Conservation (phyloP, 768 basidiomycete species). For the Pleurotus djamor region DNA sequence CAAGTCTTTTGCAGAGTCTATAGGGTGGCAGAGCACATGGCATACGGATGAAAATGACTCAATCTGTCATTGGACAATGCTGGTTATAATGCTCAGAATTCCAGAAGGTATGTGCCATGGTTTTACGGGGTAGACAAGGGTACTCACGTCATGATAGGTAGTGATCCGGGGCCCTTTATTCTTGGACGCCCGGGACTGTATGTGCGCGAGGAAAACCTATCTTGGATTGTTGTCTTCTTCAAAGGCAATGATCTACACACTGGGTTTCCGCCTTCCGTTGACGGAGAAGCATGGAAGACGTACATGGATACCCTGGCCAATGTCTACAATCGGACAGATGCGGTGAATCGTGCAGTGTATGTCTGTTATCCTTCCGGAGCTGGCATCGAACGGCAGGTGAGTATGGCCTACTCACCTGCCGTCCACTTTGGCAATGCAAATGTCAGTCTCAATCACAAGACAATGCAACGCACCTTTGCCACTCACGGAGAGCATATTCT, state of each 20-base stretch:
- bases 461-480: neutral
- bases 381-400: neutral
- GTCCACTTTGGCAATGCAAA: neutral
- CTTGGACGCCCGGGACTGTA: neutral
- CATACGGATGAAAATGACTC: neutral
- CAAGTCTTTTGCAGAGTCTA: neutral
- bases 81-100: neutral
- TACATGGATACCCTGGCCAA: neutral
- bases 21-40: neutral
- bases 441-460: neutral
- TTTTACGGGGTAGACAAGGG: neutral
- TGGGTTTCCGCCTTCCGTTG: neutral
- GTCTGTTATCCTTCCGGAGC: neutral
- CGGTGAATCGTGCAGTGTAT: neutral
- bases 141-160: neutral
- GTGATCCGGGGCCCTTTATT: neutral
- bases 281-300: neutral
- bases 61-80: neutral
- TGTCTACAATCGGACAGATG: neutral
- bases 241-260: neutral
- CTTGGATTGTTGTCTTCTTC: neutral
- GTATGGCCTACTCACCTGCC: neutral
- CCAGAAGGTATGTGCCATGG: neutral
- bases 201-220: neutral
- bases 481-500: neutral